Evolutionary conservation across 306 rosid genomes (phyloP).

Genomic region (Castanea mollissima): DNA sequence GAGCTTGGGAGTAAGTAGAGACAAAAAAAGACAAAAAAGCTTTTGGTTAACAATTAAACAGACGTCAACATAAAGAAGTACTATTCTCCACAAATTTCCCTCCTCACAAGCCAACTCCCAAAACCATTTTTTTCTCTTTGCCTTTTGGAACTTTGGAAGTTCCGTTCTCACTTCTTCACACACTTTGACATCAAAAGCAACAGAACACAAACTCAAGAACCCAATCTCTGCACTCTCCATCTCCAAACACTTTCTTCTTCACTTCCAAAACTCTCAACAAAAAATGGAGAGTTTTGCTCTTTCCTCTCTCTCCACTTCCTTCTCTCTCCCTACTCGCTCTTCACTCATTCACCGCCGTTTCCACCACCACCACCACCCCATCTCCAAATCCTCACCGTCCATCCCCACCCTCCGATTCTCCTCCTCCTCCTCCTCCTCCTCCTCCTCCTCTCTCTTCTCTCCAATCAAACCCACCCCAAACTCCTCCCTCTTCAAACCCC

Average conservation of each 20-base stretch:
- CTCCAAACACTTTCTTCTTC: constrained; percentile 11
- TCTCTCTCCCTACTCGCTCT: constrained; percentile 23
- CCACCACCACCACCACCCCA: constrained; percentile 28
- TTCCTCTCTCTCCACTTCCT: constrained; percentile 40
- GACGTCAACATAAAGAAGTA: too few species aligned
- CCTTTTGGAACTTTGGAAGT: background rate
- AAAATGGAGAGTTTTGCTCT: constrained; percentile 54
- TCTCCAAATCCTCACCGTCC: constrained; percentile 33
- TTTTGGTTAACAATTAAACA: too few species aligned
- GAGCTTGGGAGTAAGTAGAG: too few species aligned
- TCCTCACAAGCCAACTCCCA: background rate
- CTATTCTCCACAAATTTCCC: background rate
- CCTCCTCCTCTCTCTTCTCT: constrained; percentile 18
- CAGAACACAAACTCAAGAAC: too few species aligned
- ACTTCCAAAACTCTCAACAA: background rate
- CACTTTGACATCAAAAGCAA: background rate
- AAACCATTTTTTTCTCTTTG: background rate
- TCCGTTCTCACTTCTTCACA: background rate
- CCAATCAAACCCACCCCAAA: constrained; percentile 21
- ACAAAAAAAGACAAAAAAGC: too few species aligned
- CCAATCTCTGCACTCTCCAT: background rate
- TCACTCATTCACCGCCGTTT: constrained; percentile 3
- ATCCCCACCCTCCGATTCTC: constrained; percentile 39
- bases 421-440: constrained; percentile 28
- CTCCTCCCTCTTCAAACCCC: constrained; percentile 26